Conservation (phyloP, 2,329 filamentous ascomycete genomes). For the Colletotrichum musae region DNA sequence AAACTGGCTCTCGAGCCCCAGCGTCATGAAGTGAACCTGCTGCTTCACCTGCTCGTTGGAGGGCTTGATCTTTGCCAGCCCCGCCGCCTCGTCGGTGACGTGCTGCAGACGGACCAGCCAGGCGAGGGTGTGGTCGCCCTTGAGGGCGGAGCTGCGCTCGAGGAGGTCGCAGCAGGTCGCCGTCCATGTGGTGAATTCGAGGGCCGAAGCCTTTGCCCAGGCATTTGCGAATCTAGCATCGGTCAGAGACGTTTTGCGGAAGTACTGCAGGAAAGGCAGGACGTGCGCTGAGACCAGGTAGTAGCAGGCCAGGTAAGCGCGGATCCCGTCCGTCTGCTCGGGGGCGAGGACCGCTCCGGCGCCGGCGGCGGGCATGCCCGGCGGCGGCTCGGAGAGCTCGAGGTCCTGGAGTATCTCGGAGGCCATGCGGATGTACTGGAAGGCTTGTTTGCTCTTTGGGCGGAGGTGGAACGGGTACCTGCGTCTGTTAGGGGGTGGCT, state of each 20-base stretch:
- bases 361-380: constrained; percentile 39
- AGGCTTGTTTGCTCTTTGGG: constrained; percentile 63
- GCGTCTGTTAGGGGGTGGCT: constrained; percentile 16
- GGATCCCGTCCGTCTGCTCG: constrained; percentile 58
- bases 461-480: constrained; percentile 71
- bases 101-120: constrained; percentile 61
- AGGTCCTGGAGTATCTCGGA: constrained; percentile 65
- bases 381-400: constrained; percentile 61
- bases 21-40: constrained; percentile 60
- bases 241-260: constrained; percentile 34
- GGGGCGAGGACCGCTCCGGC: constrained; percentile 38
- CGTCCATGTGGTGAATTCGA: constrained; percentile 59
- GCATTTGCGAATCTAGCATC: constrained; percentile 53
- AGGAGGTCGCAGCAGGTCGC: constrained; percentile 61
- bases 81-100: constrained; percentile 55
- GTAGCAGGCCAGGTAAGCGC: constrained; percentile 62
- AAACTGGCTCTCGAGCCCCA: constrained; percentile 63
- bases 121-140: constrained; percentile 59
- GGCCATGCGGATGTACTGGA: constrained; percentile 67
- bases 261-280: constrained; percentile 30
- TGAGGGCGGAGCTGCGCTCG: constrained; percentile 51
- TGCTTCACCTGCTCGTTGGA: constrained; percentile 51
- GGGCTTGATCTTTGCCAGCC: constrained; percentile 47
- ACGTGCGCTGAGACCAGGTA: constrained; percentile 60
- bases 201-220: constrained; percentile 53